Conservation (phyloP, 257 asterid genomes). For the Nicotiana otophora region DNA sequence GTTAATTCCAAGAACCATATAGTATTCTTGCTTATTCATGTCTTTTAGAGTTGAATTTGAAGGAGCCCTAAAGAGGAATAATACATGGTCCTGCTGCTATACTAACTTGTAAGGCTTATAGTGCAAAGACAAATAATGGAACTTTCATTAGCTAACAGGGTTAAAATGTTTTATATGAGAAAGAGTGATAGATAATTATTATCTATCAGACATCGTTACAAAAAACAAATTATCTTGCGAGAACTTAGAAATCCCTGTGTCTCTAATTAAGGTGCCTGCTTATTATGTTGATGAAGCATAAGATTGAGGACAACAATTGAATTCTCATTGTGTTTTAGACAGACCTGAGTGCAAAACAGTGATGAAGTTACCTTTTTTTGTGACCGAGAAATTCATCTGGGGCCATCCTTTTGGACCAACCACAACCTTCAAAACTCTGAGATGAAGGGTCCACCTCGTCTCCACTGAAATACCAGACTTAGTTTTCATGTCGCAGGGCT, state of each 20-base stretch:
- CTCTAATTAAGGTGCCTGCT: background rate
- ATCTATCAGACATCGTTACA: background rate
- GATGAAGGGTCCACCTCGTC: too few species aligned
- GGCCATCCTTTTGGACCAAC: too few species aligned
- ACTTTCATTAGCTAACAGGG: background rate
- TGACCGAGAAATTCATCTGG: too few species aligned
- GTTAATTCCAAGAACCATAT: background rate
- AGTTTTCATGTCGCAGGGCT: too few species aligned
- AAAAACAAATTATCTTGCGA: background rate
- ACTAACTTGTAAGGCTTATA: background rate
- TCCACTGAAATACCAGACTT: too few species aligned
- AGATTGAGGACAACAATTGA: background rate
- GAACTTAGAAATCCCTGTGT: background rate
- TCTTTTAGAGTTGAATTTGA: background rate
- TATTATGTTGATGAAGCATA: background rate
- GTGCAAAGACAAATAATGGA: background rate
- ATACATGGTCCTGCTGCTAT: background rate
- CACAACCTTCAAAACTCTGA: too few species aligned
- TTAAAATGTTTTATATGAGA: background rate
- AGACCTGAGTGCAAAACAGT: background rate
- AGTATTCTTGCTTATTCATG: background rate
- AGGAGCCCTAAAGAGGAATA: background rate
- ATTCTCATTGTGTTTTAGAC: background rate
- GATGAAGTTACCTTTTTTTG: too few species aligned
- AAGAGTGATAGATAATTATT: background rate